Base-by-base conservation (phyloP, 139 green algal species). In the Coelastrella sp. region DNA sequence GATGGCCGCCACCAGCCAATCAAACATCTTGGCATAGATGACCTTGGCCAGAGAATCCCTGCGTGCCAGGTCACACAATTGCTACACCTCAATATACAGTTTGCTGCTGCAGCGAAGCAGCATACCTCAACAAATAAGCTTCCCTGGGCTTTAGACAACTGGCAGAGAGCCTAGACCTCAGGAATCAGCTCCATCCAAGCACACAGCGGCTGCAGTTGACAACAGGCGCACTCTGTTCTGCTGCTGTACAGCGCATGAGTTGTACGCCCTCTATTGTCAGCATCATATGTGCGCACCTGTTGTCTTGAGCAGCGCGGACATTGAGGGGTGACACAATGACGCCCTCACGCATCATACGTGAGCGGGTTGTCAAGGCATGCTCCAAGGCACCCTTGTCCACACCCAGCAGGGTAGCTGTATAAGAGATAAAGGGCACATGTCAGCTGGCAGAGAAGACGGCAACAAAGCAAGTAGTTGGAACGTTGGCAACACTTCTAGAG, bases 1-100 rank as follows among this genome's bases (percentile, higher is more conserved):
- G 85, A 97, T 96, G 85, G 92, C 87, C 0, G 79, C 61, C 78
- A 99, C 98, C 81, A 99, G 96, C 97, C 97, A 99, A 94, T 99
- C 98, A 94, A 99, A 99, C 92, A 99, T 93, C 85, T 91, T 88
- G 20, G 94, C 94, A 94, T 99, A 99, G 71, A 99, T 87, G 22
- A 95, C 97, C 93, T 99, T 99, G 86, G 97, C 92, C 57, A 99
- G 92, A 11, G 73, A 84, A 77, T 90, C 85, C 58, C 85, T 88
- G 68, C 5, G 17, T 47, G 32, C 32, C 32, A 47, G 32, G 32
- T 47, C 32, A 47, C 32, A 47, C 32, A 47, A 47, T 47, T 47
- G 32, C 32, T 47, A 47, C 32, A 47, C 32, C 32, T 47, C 32
- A 47, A 47, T 47, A 47, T 47, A 47, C 32, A 47, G 32, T 47